A percentile compares a stretch with the other conserved stretches of the same genome.
phyloP scores from a whole-genome alignment of 73 alveolate species.

The Tetrahymena elliotti region DNA sequence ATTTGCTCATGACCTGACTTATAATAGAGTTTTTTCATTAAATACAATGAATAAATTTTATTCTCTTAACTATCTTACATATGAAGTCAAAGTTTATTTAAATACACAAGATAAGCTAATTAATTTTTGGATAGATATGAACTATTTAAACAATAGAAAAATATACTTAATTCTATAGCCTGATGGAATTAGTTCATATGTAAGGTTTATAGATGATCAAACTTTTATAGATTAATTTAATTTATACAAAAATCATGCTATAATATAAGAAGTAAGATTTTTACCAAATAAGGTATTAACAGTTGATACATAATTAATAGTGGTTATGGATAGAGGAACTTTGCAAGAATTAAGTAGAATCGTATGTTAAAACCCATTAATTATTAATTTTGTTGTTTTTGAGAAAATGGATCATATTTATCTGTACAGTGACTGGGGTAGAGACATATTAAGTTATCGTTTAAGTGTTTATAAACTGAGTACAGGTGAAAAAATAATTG shows the following conservation, averaged over 20 bases:
- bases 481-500: not conserved
- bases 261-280: not conserved
- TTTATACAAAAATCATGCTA: not conserved
- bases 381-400: not conserved
- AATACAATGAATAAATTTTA: not conserved
- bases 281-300: not conserved
- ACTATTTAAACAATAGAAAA: not conserved
- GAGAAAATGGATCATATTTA: not conserved
- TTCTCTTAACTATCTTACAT: not conserved
- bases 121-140: not conserved
- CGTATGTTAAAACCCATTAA: not conserved
- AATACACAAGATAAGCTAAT: not conserved
- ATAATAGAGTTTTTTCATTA: not conserved
- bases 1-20: not conserved
- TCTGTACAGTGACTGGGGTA: not conserved
- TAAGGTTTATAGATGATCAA: not conserved
- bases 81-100: not conserved
- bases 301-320: not conserved
- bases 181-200: not conserved
- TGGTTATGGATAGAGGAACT: not conserved
- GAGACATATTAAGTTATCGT: not conserved
- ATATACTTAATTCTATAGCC: not conserved
- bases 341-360: not conserved
- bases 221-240: not conserved
- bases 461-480: not conserved